Conservation (phyloP, 495 filamentous ascomycete genomes). For the Daldinia loculata region DNA sequence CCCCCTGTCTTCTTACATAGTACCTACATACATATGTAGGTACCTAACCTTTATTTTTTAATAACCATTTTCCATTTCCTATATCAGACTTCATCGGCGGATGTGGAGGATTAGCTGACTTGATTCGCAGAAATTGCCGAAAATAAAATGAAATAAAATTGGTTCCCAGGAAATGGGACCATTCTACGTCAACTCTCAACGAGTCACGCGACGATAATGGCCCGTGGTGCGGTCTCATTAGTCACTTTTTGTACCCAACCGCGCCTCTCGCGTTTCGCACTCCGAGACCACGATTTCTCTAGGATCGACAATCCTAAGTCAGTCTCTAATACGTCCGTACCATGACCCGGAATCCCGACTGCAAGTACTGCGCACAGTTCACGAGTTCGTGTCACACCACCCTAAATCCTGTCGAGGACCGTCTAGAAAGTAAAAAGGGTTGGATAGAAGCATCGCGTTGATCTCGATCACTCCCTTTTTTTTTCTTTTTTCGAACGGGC, state of each 20-base stretch:
- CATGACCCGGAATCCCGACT: conserved; percentile 22
- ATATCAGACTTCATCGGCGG: conserved; percentile 7
- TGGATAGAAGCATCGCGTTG: neutral
- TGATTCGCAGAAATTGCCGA: conserved; percentile 23
- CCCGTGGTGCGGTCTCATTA: conserved; percentile 28
- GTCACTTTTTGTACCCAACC: conserved; percentile 30
- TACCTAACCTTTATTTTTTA: neutral
- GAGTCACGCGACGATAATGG: conserved; percentile 37
- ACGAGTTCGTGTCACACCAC: conserved; percentile 38
- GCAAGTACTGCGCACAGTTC: conserved; percentile 25
- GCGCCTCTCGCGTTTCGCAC: conserved; percentile 30
- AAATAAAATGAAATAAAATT: conserved; percentile 9
- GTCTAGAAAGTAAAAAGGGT: neutral
- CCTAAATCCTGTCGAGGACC: conserved; percentile 7
- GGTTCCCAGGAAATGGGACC: conserved; percentile 20
- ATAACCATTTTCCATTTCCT: neutral
- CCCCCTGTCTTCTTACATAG: neutral
- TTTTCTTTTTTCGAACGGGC: neutral
- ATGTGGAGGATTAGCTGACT: conserved; percentile 23
- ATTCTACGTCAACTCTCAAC: conserved; percentile 23
- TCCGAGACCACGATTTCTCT: conserved; percentile 12
- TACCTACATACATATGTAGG: conserved; percentile 3
- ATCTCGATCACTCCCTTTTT: neutral
- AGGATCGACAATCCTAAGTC: conserved; percentile 25
- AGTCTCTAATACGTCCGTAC: conserved; percentile 15